A percentile compares a stretch with the other conserved stretches of the same genome.
Conservation (phyloP, 176 grass and related monocot species). For the Cenchrus purpureus region DNA sequence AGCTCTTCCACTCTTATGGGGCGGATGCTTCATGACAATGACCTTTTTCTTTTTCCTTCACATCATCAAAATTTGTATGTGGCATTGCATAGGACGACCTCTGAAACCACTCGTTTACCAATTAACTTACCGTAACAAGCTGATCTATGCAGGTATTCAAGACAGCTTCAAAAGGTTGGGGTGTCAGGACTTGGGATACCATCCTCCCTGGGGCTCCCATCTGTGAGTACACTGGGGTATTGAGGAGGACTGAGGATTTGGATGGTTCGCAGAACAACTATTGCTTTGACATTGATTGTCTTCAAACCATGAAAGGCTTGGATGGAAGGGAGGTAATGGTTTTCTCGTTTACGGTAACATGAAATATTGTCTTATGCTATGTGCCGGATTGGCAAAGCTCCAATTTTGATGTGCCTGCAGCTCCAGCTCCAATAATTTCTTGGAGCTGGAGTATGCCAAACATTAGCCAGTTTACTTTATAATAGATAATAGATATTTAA, state of each 20-base stretch:
- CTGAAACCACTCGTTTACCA: too few species aligned
- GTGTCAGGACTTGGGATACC: conserved; percentile 84
- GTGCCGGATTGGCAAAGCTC: too few species aligned
- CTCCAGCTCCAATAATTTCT: too few species aligned
- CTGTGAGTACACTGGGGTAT: conserved; percentile 81
- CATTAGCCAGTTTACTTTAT: not conserved
- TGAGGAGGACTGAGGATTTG: conserved; percentile 74
- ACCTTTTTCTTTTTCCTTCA: too few species aligned
- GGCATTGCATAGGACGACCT: too few species aligned
- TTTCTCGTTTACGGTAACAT: conserved; percentile 4
- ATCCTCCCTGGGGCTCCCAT: conserved; percentile 91
- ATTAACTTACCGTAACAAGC: not conserved
- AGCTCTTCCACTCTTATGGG: too few species aligned
- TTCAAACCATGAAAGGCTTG: conserved; percentile 89
- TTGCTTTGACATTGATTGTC: conserved; percentile 88
- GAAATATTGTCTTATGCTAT: not conserved
- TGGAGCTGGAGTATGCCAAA: not conserved
- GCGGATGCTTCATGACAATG: too few species aligned
- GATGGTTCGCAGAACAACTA: conserved; percentile 75
- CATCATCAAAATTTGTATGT: too few species aligned
- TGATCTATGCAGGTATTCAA: conserved; percentile 69
- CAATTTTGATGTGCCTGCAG: too few species aligned
- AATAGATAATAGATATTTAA: not conserved
- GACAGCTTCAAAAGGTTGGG: conserved; percentile 88
- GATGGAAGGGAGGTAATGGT: conserved; percentile 82